Evolutionary conservation across 2,329 filamentous ascomycete species (phyloP).

Genomic region (Conoideocrella luteorostrata): DNA sequence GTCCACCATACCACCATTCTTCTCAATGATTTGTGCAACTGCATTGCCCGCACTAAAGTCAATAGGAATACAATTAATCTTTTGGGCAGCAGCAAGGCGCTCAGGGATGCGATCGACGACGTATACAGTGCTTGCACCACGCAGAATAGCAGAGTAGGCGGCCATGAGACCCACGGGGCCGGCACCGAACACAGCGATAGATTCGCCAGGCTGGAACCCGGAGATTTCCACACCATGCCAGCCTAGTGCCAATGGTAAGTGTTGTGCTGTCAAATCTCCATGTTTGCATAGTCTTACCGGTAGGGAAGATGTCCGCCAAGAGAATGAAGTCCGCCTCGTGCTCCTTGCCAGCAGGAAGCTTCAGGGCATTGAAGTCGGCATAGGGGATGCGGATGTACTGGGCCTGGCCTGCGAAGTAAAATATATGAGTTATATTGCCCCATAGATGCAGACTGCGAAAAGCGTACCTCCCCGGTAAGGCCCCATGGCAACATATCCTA

Average conservation of each 20-base stretch:
- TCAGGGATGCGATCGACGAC: conserved; percentile 58
- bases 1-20: conserved; percentile 56
- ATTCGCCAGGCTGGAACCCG: conserved; percentile 54
- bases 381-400: conserved; percentile 60
- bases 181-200: conserved; percentile 58
- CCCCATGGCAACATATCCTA: conserved; percentile 55
- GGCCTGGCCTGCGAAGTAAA: too few relatives aligned
- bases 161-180: conserved; percentile 62
- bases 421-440: too few relatives aligned
- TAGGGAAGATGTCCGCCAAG: conserved; percentile 25
- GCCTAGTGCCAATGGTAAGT: too few relatives aligned
- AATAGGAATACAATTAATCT: conserved; percentile 55
- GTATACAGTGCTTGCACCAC: conserved; percentile 55
- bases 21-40: conserved; percentile 53
- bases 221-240: conserved; percentile 53
- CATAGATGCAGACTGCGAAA: too few relatives aligned
- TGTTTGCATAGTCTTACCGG: not conserved
- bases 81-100: conserved; percentile 50
- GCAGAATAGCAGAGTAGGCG: conserved; percentile 54
- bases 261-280: too few relatives aligned
- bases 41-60: conserved; percentile 55
- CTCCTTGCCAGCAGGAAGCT: conserved; percentile 53
- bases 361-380: conserved; percentile 60
- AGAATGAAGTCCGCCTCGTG: conserved; percentile 55
- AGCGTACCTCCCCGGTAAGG: conserved; percentile 37